Evolutionary conservation across 208 protist genomes (phyloP).

Genomic region (Trypanosoma avium): DNA sequence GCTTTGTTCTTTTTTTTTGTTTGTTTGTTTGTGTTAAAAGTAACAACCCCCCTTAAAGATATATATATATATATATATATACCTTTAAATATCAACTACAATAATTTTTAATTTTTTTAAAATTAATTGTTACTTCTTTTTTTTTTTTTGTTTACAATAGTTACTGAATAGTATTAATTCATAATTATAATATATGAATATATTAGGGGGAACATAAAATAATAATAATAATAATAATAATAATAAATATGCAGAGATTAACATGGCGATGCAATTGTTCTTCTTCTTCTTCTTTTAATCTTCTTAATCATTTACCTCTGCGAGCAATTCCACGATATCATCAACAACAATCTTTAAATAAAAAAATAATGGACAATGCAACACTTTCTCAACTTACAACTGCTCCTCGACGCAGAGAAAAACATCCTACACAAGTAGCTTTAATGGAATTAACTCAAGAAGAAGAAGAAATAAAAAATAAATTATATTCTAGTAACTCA

Average conservation of each 20-base stretch:
- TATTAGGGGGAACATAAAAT: no score
- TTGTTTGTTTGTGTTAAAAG: no score
- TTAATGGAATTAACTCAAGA: slow-evolving; percentile 6
- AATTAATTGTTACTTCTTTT: no score
- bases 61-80: no score
- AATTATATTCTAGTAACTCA: slow-evolving; percentile 7
- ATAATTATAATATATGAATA: no score
- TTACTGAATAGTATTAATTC: no score
- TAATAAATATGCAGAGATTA: no score
- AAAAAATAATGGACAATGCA: slow-evolving; percentile 27
- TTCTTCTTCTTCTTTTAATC: slow-evolving; percentile 13
- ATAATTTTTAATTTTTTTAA: neutral
- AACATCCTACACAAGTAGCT: slow-evolving; percentile 13
- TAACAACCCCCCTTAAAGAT: no score
- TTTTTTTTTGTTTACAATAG: no score
- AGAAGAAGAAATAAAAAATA: neutral
- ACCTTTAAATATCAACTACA: neutral
- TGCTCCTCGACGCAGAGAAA: neutral
- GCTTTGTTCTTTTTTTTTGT: no score
- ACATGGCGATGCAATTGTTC: no score
- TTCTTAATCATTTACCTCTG: slow-evolving; percentile 30
- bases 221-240: no score
- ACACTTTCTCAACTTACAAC: slow-evolving; percentile 12
- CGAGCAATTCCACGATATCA: slow-evolving; percentile 17
- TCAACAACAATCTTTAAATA: slow-evolving; percentile 29